Evolutionary conservation across 495 filamentous ascomycete genomes (phyloP).

Genomic region (Tuber microsphaerosporum): DNA sequence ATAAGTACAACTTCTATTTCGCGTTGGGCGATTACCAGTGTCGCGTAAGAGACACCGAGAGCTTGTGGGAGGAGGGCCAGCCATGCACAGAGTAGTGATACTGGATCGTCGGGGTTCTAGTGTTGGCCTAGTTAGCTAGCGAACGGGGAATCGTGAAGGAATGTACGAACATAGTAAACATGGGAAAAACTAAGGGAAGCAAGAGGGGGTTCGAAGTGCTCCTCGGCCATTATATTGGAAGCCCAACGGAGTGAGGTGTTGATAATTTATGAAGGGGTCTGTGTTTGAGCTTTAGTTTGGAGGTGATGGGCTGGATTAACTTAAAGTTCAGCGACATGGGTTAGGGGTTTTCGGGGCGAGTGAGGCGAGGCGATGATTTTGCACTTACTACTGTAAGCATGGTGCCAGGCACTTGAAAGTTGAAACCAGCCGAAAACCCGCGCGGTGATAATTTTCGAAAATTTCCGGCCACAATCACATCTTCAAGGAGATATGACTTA

Average conservation of each 20-base stretch:
- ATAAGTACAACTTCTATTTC: constrained; percentile 85
- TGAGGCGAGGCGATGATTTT: neutral
- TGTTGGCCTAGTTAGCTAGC: constrained; percentile 17
- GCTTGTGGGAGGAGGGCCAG: constrained; percentile 88
- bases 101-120: constrained; percentile 75
- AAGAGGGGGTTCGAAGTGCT: constrained; percentile 54
- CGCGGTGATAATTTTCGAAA: no score
- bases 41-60: constrained; percentile 79
- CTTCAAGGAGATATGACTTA: no score
- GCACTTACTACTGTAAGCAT: no score
- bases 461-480: no score
- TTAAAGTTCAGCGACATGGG: neutral
- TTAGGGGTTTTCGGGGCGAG: neutral
- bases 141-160: constrained; percentile 2
- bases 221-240: neutral
- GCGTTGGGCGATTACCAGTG: constrained; percentile 79
- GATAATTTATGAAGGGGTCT: neutral
- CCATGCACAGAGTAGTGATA: constrained; percentile 85
- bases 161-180: constrained; percentile 77
- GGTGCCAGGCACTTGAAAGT: no score
- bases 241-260: neutral
- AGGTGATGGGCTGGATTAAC: neutral
- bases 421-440: no score
- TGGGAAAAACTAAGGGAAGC: constrained; percentile 90
- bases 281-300: neutral